Conservation (phyloP, 306 rosid genomes). For the Medicago truncatula region MtrunA17r5.0-ANR NC_053045.1:53844001-53844500, state of each 20-base stretch:
- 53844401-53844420: slow-evolving; percentile 36
- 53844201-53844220: neutral
- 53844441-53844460: slow-evolving; percentile 32
- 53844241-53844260: slow-evolving; percentile 48
- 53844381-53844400: slow-evolving; percentile 61
- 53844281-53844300: slow-evolving; percentile 68
- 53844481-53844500: slow-evolving; percentile 12
- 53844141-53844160: neutral
- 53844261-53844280: slow-evolving; percentile 59
- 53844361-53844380: slow-evolving; percentile 78
- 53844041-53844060: neutral
- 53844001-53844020: neutral
- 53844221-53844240: slow-evolving; percentile 8
- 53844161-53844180: slow-evolving; percentile 2
- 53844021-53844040: neutral
- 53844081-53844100: neutral
- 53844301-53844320: slow-evolving; percentile 73
- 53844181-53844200: slow-evolving; percentile 4
- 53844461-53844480: too few species aligned
- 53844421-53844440: neutral
- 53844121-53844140: slow-evolving; percentile 3
- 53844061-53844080: neutral
- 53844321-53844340: slow-evolving; percentile 67
- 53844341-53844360: slow-evolving; percentile 87
- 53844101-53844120: neutral